Evolutionary conservation across 345 rosid species (phyloP).

Genomic region (Crucihimalaya himalaica): DNA sequence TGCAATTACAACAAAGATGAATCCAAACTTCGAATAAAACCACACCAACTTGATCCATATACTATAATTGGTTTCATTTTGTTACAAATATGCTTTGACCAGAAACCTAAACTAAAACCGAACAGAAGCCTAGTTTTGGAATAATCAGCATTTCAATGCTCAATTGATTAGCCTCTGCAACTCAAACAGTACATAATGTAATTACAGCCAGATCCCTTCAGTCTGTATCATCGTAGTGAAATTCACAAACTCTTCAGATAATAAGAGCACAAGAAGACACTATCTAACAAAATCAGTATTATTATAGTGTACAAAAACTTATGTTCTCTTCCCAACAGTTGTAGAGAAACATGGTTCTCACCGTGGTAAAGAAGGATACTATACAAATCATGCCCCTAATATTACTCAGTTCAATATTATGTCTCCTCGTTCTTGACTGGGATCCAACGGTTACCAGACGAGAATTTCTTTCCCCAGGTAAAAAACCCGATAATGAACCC

Average conservation of each 20-base stretch:
- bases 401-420: conserved; percentile 34
- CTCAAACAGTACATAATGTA: background rate
- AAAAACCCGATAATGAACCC: conserved; percentile 70
- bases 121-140: background rate
- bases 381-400: conserved; percentile 29
- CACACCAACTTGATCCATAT: background rate
- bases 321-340: background rate
- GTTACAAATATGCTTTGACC: background rate
- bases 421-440: conserved; percentile 64
- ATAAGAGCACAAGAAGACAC: background rate
- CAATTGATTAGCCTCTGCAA: background rate
- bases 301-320: conserved; percentile 10
- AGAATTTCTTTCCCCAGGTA: conserved; percentile 52
- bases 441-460: conserved; percentile 55
- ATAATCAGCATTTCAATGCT: background rate
- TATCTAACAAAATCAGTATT: conserved; percentile 22
- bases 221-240: background rate
- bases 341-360: conserved; percentile 20
- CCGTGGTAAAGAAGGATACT: conserved; percentile 23
- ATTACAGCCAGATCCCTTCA: background rate
- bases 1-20: background rate
- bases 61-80: background rate
- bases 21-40: background rate
- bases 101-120: background rate
- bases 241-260: conserved; percentile 9